Percentiles rank a stretch among this genome's conserved stretches.
Conservation (phyloP, 2,329 filamentous ascomycete genomes). For the Aplosporella prunicola region DNA sequence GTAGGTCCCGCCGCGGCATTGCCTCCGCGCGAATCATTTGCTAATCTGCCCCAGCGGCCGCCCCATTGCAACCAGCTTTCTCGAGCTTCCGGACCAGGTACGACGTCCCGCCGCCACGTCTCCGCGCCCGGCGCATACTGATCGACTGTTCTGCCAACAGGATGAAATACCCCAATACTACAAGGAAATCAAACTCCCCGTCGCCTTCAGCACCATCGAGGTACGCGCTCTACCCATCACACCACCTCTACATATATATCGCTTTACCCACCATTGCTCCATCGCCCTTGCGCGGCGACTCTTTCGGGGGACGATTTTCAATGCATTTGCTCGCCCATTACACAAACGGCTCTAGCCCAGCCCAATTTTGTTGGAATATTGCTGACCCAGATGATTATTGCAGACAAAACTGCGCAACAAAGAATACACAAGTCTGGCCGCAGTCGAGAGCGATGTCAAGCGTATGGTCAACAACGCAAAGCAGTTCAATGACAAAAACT, state of each 20-base stretch:
- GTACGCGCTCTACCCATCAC: constrained; percentile 24
- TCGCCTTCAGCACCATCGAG: constrained; percentile 70
- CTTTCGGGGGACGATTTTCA: no score
- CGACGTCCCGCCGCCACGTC: constrained; percentile 14
- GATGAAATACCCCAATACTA: constrained; percentile 66
- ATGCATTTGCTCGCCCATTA: no score
- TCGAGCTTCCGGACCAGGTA: constrained; percentile 55
- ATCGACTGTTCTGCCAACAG: constrained; percentile 21
- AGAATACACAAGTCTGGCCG: constrained; percentile 60
- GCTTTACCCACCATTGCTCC: not conserved
- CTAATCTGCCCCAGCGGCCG: constrained; percentile 44
- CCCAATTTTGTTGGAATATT: constrained; percentile 1
- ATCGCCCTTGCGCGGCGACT: not conserved
- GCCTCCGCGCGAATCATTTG: constrained; percentile 4
- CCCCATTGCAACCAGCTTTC: constrained; percentile 64
- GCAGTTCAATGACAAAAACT: constrained; percentile 66
- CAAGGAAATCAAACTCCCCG: constrained; percentile 63
- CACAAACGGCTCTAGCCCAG: no score
- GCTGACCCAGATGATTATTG: not conserved
- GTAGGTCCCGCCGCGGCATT: constrained; percentile 40
- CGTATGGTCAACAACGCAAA: constrained; percentile 83
- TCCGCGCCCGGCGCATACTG: constrained; percentile 14
- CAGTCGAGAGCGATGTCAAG: constrained; percentile 77
- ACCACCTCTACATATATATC: no score
- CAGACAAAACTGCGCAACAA: constrained; percentile 56